A percentile compares a stretch with the other conserved stretches of the same genome.
These are phyloP conservation scores for Stemphylium beticola DNA, from an alignment of 2,329 filamentous ascomycete genomes.

Conservation along the genomic window DNA sequence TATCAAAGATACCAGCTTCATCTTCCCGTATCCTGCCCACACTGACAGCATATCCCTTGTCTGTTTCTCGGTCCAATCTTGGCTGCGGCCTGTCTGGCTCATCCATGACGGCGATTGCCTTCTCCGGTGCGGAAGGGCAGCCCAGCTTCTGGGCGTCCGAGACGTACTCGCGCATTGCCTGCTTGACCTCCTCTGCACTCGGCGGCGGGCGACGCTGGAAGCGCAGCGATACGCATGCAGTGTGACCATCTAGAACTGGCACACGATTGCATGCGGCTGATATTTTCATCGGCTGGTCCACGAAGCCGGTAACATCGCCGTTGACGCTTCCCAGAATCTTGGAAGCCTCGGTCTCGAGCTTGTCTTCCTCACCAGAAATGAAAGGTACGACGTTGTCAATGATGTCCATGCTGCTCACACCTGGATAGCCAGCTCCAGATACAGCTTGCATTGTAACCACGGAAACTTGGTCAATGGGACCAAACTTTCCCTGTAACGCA, in stretches of 20 bases:
- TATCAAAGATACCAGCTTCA: slow-evolving; percentile 86
- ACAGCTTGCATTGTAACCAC: slow-evolving; percentile 96
- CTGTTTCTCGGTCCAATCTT: slow-evolving; percentile 83
- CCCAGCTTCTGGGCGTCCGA: slow-evolving; percentile 82
- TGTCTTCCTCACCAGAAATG: slow-evolving; percentile 93
- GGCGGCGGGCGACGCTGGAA: slow-evolving; percentile 80
- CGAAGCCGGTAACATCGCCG: slow-evolving; percentile 72
- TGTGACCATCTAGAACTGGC: slow-evolving; percentile 93
- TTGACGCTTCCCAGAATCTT: slow-evolving; percentile 89
- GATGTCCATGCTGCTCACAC: slow-evolving; percentile 91
- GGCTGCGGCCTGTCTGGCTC: slow-evolving; percentile 91
- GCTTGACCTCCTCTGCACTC: slow-evolving; percentile 75
- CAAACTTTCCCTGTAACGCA: slow-evolving; percentile 84
- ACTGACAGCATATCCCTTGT: slow-evolving; percentile 86
- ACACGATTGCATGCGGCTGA: slow-evolving; percentile 92
- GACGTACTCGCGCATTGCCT: slow-evolving; percentile 79
- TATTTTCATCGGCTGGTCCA: slow-evolving; percentile 78
- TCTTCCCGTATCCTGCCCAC: slow-evolving; percentile 88
- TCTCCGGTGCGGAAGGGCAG: slow-evolving; percentile 82
- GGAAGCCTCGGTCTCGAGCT: slow-evolving; percentile 90
- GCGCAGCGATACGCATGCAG: slow-evolving; percentile 85
- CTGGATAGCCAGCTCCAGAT: slow-evolving; percentile 89
- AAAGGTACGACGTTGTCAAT: slow-evolving; percentile 95
- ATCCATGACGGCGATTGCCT: slow-evolving; percentile 86
- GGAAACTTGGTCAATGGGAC: slow-evolving; percentile 74